Evolutionary conservation across 345 rosid genomes (phyloP).

Genomic region (Eucalyptus erythrocorys): DNA sequence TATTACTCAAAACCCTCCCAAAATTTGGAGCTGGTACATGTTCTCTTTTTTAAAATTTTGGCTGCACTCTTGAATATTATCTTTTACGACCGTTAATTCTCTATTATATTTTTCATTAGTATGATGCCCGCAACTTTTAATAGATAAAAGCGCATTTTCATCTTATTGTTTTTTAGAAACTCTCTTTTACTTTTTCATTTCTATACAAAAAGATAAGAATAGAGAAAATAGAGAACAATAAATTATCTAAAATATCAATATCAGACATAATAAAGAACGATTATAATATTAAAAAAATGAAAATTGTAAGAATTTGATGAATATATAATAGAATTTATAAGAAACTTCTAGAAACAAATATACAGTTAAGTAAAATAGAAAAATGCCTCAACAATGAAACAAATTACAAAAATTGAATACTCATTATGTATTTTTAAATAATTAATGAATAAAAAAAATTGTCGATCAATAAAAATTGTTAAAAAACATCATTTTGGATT

Average conservation of each 20-base stretch:
- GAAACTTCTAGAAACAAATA: not conserved
- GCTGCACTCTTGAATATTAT: not conserved
- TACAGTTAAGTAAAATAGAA: not conserved
- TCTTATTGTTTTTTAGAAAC: not conserved
- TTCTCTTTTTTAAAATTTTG: not conserved
- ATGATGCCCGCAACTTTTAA: not conserved
- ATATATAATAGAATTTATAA: not conserved
- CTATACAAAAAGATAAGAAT: not conserved
- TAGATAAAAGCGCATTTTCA: not conserved
- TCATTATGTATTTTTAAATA: not conserved
- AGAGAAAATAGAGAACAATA: not conserved
- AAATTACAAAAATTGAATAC: not conserved
- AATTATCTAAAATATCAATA: not conserved
- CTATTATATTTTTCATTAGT: not conserved
- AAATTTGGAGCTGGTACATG: not conserved
- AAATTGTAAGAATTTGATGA: not conserved
- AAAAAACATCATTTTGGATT: not conserved
- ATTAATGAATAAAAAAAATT: not conserved
- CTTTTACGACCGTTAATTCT: not conserved
- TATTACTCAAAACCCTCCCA: not conserved
- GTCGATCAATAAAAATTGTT: too few relatives aligned
- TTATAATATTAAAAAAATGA: not conserved
- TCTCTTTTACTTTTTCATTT: not conserved
- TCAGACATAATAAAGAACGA: not conserved
- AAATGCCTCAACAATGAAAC: not conserved